Evolutionary conservation across 1,284 basidiomycete species (phyloP), one percentile per base, ranked within the genome.

Genomic region (Cutaneotrichosporon cavernicola): DNA sequence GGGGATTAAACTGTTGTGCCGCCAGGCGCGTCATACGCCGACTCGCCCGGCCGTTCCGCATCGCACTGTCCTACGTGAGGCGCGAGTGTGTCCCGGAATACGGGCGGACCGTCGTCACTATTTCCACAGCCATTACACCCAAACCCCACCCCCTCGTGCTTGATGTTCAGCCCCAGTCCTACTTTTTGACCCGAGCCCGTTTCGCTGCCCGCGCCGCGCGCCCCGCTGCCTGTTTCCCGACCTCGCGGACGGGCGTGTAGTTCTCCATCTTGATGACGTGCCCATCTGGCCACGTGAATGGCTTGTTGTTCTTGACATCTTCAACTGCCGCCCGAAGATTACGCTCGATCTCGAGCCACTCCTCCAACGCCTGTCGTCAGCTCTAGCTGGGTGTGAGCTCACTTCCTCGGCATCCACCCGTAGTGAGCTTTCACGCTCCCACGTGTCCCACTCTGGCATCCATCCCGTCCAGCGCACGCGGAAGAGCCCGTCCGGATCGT

Each of bases 381-480:
- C 47, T 13, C 40, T 26, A 14, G 9, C 43, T 7, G n/a, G 18
- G 10, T 4, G 26, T 60, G 26, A 26, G 26, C 72, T 70, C 62
- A 69, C 72, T 65, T 74, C 73, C 30, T 59, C 57, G 7, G 73
- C 67, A 21, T 68, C 72, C 1, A 69, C 53, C 16, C 49, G 58
- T 11, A 75, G 58, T 11, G 60, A 43, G 31, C 46, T 49, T 31
- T 52, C 65, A 14, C 61, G 61, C 68, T 75, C 69, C 69, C 70
- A 75, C 11, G 72, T 74, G 65, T 75, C 73, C n/a, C 73, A 71
- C 56, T 74, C 72, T 0, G 72, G 73, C 22, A 67, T 43, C 56
- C 65, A 75, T 0, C 73, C 73, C 56, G 66, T 72, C 73, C 73
- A 74, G n/a, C 73, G 66, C 14, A 75, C 72, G n/a, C 73, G 67